Evolutionary conservation across 768 basidiomycete species (phyloP).

Genomic region (Phallus indusiatus): DNA sequence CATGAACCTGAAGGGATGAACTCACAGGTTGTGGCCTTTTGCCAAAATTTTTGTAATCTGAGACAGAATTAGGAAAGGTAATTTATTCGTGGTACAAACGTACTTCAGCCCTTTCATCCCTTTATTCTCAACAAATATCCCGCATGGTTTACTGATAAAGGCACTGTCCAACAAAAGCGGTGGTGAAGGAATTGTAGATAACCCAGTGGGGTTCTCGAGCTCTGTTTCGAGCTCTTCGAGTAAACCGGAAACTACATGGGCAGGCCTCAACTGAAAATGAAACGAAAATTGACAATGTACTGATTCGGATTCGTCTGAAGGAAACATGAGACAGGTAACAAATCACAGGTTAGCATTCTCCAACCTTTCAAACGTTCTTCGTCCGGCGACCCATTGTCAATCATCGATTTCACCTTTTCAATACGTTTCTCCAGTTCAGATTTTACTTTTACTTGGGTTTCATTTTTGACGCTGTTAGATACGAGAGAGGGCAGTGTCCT

Average conservation of each 20-base stretch:
- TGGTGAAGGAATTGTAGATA: constrained; percentile 47
- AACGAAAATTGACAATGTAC: constrained; percentile 57
- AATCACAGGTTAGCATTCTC: not conserved
- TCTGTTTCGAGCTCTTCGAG: constrained; percentile 71
- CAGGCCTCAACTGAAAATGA: constrained; percentile 53
- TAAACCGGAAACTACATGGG: constrained; percentile 37
- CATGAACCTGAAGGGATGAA: not conserved
- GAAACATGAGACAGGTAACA: not conserved
- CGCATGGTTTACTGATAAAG: constrained; percentile 73
- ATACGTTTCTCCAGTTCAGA: constrained; percentile 54
- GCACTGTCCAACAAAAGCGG: constrained; percentile 53
- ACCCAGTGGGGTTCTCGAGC: constrained; percentile 63
- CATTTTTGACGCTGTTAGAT: constrained; percentile 43
- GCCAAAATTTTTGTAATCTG: constrained; percentile 58
- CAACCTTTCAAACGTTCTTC: constrained; percentile 19
- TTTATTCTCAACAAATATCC: constrained; percentile 56
- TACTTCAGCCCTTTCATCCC: constrained; percentile 66
- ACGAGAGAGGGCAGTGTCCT: constrained; percentile 59
- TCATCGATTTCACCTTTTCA: constrained; percentile 47
- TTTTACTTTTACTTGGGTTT: constrained; percentile 47
- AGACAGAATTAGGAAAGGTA: not conserved
- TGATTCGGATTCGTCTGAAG: constrained; percentile 37
- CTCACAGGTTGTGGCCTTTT: constrained; percentile 56
- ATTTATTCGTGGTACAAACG: constrained; percentile 24
- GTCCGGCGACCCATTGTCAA: constrained; percentile 56